Percentiles rank a stretch among this genome's conserved stretches.
These are phyloP conservation scores for Clarireedia paspali DNA, from an alignment of 2,329 filamentous ascomycete species.

Conservation along the genomic window DNA sequence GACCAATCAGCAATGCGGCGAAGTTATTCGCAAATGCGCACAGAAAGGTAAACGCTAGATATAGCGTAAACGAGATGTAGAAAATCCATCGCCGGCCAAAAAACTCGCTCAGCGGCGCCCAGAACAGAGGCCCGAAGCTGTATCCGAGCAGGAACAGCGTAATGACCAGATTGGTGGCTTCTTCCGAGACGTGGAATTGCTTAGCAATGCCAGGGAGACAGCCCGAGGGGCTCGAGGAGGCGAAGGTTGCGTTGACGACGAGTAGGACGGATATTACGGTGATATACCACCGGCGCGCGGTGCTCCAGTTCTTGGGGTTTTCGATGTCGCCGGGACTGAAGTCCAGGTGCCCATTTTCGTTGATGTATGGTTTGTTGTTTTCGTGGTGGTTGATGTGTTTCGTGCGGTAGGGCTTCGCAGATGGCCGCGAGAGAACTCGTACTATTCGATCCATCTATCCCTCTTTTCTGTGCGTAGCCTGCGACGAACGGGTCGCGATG, in stretches of 20 bases:
- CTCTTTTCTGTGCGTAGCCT: too few species aligned
- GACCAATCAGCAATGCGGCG: constrained; percentile 51
- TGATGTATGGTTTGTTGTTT: constrained; percentile 12
- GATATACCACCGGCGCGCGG: constrained; percentile 33
- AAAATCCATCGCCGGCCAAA: constrained; percentile 55
- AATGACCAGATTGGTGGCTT: constrained; percentile 34
- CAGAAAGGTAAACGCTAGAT: constrained; percentile 56
- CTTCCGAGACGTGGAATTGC: constrained; percentile 31
- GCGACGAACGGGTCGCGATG: too few species aligned
- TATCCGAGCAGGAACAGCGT: constrained; percentile 40
- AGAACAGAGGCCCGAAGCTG: constrained; percentile 38
- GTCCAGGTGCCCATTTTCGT: constrained; percentile 26
- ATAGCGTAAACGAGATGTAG: constrained; percentile 46
- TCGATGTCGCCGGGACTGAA: constrained; percentile 38
- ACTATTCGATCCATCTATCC: constrained; percentile 18
- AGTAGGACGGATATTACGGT: constrained; percentile 33
- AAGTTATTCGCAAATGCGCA: constrained; percentile 51
- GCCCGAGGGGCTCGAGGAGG: constrained; percentile 36
- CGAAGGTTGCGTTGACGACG: constrained; percentile 35
- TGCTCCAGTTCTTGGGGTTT: constrained; percentile 35
- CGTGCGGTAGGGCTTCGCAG: constrained; percentile 24
- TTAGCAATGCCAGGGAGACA: constrained; percentile 30
- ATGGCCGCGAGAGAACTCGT: constrained; percentile 22
- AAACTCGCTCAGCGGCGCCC: constrained; percentile 39
- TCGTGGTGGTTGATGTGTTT: constrained; percentile 11